A percentile compares a stretch with the other conserved stretches of the same genome.
These are phyloP conservation scores for Tetrahymena borealis DNA, from an alignment of 73 alveolate species.

Conservation along the genomic window DNA sequence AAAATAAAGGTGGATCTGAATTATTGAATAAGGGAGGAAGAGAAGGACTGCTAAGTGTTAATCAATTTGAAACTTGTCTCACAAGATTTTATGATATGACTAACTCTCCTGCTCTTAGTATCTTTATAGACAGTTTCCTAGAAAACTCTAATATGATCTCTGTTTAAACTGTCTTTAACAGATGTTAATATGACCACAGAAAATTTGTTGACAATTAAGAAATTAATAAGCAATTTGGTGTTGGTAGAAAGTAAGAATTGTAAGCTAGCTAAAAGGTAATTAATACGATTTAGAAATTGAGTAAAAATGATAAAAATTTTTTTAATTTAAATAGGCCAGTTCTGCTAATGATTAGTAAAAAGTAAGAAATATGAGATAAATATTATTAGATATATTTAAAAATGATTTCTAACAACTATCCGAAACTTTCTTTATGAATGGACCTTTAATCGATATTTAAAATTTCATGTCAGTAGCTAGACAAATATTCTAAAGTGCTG, in stretches of 20 bases:
- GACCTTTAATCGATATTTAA: not conserved
- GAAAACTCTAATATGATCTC: not conserved
- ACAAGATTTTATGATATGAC: not conserved
- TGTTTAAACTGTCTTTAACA: not conserved
- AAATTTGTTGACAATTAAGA: not conserved
- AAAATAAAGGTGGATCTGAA: not conserved
- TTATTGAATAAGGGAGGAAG: not conserved
- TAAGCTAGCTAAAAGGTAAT: not conserved
- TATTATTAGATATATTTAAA: not conserved
- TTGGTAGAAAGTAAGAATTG: not conserved
- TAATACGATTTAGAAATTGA: not conserved
- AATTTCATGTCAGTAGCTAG: not conserved
- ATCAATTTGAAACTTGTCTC: not conserved
- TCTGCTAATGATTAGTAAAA: not conserved
- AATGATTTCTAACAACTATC: not conserved
- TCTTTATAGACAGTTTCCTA: not conserved
- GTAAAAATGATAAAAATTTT: too few relatives aligned
- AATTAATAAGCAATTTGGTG: not conserved
- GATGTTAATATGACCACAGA: not conserved
- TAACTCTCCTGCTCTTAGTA: not conserved
- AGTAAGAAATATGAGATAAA: not conserved
- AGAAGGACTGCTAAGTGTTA: not conserved
- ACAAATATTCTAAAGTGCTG: not conserved
- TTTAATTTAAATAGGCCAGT: not conserved
- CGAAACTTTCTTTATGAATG: not conserved